These are phyloP conservation scores for Acacia acuminata DNA, from an alignment of 306 rosid genomes.

Conservation along the genomic window DNA sequence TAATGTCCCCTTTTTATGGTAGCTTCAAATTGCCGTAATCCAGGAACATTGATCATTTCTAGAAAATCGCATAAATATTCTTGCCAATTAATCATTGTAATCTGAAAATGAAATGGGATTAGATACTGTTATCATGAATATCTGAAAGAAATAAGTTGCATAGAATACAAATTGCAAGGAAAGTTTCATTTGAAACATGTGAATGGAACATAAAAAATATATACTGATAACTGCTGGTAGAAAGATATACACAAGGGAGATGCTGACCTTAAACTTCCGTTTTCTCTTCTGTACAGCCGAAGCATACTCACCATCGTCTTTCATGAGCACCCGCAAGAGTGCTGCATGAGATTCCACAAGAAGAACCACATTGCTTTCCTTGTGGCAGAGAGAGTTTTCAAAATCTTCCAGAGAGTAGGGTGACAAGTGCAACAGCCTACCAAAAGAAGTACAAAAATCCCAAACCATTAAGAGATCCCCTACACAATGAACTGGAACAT, in stretches of 20 bases:
- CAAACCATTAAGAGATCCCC: constrained; percentile 91
- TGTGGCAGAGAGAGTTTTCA: constrained; percentile 83
- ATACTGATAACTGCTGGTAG: constrained; percentile 18
- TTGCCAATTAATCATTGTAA: constrained; percentile 77
- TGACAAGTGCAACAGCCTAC: constrained; percentile 63
- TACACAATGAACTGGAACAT: constrained; percentile 68
- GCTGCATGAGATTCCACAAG: constrained; percentile 91
- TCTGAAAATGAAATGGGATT: constrained; percentile 56
- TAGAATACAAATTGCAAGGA: constrained; percentile 11
- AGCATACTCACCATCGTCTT: constrained; percentile 53
- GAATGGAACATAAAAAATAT: neutral
- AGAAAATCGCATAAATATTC: constrained; percentile 79
- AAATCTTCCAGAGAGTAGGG: constrained; percentile 90
- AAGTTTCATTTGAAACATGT: constrained; percentile 4
- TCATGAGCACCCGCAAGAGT: constrained; percentile 77
- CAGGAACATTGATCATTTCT: constrained; percentile 73
- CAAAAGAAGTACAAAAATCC: constrained; percentile 84
- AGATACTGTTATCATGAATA: constrained; percentile 22
- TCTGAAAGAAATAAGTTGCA: neutral
- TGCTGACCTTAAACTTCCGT: constrained; percentile 61
- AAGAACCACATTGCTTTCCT: constrained; percentile 69
- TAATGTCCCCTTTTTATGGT: constrained; percentile 90
- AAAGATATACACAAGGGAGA: constrained; percentile 25
- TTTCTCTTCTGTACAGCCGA: constrained; percentile 55
- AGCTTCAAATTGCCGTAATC: constrained; percentile 47